phyloP scores from a whole-genome alignment of 2,329 filamentous ascomycete species.

The Xylaria sp. region DNA sequence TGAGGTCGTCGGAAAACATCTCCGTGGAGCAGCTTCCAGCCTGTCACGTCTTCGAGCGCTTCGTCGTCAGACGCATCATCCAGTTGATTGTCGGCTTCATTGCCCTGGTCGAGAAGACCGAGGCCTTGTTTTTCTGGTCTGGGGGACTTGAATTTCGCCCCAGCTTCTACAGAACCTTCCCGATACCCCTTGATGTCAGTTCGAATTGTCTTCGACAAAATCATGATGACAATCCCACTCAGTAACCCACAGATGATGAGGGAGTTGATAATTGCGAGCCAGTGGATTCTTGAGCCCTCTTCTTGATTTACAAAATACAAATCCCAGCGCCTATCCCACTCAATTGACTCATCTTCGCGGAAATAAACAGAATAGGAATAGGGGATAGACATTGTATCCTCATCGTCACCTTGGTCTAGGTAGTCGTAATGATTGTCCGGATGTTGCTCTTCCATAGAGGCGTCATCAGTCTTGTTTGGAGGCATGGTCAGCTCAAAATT shows the following conservation, averaged over 20 bases:
- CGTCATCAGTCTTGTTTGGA: conserved; percentile 63
- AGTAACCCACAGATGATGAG: conserved; percentile 81
- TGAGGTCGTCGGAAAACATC: conserved; percentile 82
- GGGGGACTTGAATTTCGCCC: conserved; percentile 63
- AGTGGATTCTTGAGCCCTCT: conserved; percentile 81
- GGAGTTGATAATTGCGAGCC: conserved; percentile 88
- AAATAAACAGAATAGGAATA: conserved; percentile 93
- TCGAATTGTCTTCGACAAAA: conserved; percentile 77
- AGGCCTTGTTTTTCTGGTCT: conserved; percentile 57
- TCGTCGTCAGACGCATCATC: conserved; percentile 73
- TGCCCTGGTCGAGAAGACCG: conserved; percentile 66
- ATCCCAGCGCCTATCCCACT: conserved; percentile 87
- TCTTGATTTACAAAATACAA: conserved; percentile 89
- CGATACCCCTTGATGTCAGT: conserved; percentile 79
- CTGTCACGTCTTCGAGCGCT: conserved; percentile 76
- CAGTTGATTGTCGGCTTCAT: conserved; percentile 57
- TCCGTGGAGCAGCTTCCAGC: conserved; percentile 88
- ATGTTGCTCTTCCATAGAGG: conserved; percentile 56
- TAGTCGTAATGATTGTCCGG: conserved; percentile 64
- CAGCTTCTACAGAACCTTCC: conserved; percentile 69
- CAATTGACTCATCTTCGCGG: conserved; percentile 77
- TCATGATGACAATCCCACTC: conserved; percentile 80
- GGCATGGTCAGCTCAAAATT: conserved; percentile 73
- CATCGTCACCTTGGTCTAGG: conserved; percentile 63
- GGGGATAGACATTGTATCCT: conserved; percentile 72